Evolutionary conservation across 257 asterid species (phyloP), one percentile per base, ranked within the genome.

Genomic region (Lycium barbarum): DNA sequence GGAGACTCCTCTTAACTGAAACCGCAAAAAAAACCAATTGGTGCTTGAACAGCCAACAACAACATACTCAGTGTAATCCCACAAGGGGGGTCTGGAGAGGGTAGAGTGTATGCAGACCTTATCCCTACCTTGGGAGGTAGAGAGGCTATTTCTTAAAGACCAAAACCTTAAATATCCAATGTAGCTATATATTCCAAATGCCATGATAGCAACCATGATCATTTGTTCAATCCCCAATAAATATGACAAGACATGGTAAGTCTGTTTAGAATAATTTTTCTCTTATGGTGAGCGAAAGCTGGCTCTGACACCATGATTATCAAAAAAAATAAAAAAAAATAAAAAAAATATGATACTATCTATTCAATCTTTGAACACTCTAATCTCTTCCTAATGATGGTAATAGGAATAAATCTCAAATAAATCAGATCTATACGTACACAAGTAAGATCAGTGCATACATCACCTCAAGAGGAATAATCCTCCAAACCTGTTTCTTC

Each of bases 371-470:
- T 74, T 22, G 61, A 49, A 47, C 62, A 49, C 45, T 49, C 43
- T 22, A 47, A 73, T 73, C 43, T 73, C 43, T 49, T 74, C 43
- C 62, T 47, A 74, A 22, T 20, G 36, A 49, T 74, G 36, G 61
- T 49, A n/a, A 72, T 72, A 72, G 1, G 40, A 74, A 49, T 49
- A 20, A 6, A 20, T 22, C 43, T 49, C 43, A 22, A 49, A 74
- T 11, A 74, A 74, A 49, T 20, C 45, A 49, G 61, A 74, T 6
- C 59, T 74, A 11, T 49, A 22, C 11, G 1, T 74, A 74, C 40
- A 74, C 61, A 74, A 70, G 54, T 40, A 45, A 72, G 13, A 72
- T 72, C 57, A 72, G 45, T 72, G 59, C 80, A 45, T 72, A 72
- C 38, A 72, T 72, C 80, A 45, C n/a, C 58, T 72, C 55, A 43